phyloP scores from a whole-genome alignment of 2,329 filamentous ascomycete species.

The Aspergillus chevalieri region DNA sequence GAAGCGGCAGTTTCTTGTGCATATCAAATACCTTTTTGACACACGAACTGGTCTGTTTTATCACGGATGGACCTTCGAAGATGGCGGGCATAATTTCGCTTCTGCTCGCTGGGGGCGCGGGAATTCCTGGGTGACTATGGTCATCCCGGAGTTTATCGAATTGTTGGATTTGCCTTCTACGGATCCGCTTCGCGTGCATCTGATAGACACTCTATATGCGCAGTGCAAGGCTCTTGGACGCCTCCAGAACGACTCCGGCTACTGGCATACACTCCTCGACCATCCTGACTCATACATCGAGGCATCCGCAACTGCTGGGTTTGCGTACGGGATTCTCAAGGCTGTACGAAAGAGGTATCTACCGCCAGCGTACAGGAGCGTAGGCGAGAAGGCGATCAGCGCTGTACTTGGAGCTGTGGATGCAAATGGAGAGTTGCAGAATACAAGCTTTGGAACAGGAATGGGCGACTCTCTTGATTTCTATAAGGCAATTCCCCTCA shows the following conservation, averaged over 20 bases:
- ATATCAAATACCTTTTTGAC: constrained; percentile 74
- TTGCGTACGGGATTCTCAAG: constrained; percentile 75
- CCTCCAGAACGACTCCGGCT: constrained; percentile 56
- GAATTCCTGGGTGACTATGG: constrained; percentile 67
- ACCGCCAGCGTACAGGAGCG: constrained; percentile 52
- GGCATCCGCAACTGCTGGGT: constrained; percentile 71
- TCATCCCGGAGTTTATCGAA: constrained; percentile 75
- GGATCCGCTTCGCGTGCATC: constrained; percentile 55
- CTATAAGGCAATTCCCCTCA: constrained; percentile 69
- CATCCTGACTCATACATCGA: constrained; percentile 67
- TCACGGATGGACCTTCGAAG: constrained; percentile 74
- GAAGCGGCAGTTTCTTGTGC: constrained; percentile 69
- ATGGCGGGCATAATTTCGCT: constrained; percentile 56
- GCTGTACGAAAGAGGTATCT: constrained; percentile 65
- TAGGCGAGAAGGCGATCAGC: constrained; percentile 60
- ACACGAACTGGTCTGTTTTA: constrained; percentile 66
- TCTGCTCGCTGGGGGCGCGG: constrained; percentile 53
- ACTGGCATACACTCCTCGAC: constrained; percentile 72
- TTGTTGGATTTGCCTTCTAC: constrained; percentile 55
- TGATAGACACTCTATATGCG: constrained; percentile 53
- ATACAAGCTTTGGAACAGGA: constrained; percentile 71
- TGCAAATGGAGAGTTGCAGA: constrained; percentile 61
- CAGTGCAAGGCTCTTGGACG: constrained; percentile 61
- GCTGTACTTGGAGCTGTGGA: constrained; percentile 63
- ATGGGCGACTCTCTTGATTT: constrained; percentile 70